Base-by-base conservation (phyloP, 2,329 filamentous ascomycete species). In the Fusarium longipes region DNA sequence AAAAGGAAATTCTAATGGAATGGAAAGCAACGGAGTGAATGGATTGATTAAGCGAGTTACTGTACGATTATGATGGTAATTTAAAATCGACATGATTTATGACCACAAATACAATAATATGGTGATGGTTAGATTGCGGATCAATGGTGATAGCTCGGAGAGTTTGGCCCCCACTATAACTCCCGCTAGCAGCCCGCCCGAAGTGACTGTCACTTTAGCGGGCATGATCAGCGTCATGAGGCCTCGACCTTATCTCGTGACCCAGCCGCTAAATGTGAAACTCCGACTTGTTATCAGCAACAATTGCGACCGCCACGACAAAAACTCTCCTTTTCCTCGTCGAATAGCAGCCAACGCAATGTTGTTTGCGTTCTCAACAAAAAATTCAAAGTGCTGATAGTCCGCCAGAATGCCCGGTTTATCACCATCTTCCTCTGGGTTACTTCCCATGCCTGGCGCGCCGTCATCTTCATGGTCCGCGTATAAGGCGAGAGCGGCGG, bases 401-500 rank as follows among this genome's bases (percentile, higher is more conserved):
- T 49, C 38, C 33, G 24, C 43, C 18, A 12, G 43, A 60, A 79
- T 77, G 74, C 80, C 81, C 66, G 75, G 76, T 55, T 73, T 71
- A 25, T 79, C 81, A 20, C 77, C 80, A 4, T 81, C 82, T 5
- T 75, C 80, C 7, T 82, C 80, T 6, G 78, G 79, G 49, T 77
- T 87, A 14, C 78, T 89, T 25, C 87, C 86, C 33, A 80, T 89
- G 74, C 87, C 87, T 10, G 86, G 87, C 15, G 79, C 84, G 27
- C 83, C 85, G 4, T 81, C 83, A 1, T 86, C 92, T 6, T 92
- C 91, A 45, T 94, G 92, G 91, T 85, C 88, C n/a, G 77, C 87
- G 57, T 95, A 92, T 78, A 83, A 84, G 59, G 87, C 89, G 25
- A 88, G 92, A 33, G 74, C 96, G 25, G 82, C 80, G 48, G 81